Conservation (phyloP, 768 basidiomycete genomes). For the Calocera viscosa region DNA sequence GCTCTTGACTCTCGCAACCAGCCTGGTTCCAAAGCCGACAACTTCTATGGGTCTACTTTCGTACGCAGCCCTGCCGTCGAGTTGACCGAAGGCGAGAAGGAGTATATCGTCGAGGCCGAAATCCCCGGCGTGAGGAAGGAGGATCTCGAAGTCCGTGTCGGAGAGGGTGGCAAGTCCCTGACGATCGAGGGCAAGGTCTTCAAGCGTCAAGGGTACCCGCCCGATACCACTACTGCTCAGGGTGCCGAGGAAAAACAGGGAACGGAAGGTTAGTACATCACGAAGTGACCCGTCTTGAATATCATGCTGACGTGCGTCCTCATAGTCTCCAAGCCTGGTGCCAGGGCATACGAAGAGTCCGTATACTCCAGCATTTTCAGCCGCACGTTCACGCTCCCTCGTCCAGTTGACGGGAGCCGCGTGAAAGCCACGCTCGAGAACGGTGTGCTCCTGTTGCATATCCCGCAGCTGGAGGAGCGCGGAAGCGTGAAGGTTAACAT, state of each 20-base stretch:
- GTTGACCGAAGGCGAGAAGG: slow-evolving; percentile 49
- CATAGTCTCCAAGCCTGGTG: slow-evolving; percentile 8
- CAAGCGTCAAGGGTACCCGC: slow-evolving; percentile 22
- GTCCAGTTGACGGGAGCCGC: slow-evolving; percentile 42
- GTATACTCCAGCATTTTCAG: slow-evolving; percentile 34
- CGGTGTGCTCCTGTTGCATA: slow-evolving; percentile 52
- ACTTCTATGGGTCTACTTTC: not conserved
- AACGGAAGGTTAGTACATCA: slow-evolving; percentile 18
- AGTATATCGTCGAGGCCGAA: slow-evolving; percentile 62
- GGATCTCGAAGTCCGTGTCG: slow-evolving; percentile 55
- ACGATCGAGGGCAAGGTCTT: slow-evolving; percentile 56
- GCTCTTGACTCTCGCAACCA: slow-evolving; percentile 2
- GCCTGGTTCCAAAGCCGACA: not conserved
- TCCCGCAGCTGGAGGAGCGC: slow-evolving; percentile 52
- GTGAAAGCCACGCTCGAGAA: slow-evolving; percentile 54
- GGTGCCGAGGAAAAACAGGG: slow-evolving; percentile 19
- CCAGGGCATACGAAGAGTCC: slow-evolving; percentile 33
- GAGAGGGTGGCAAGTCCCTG: slow-evolving; percentile 54
- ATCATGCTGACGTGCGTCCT: too few species aligned
- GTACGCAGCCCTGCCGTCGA: slow-evolving; percentile 45
- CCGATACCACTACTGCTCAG: slow-evolving; percentile 13
- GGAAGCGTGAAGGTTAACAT: slow-evolving; percentile 40
- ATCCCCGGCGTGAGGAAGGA: slow-evolving; percentile 69
- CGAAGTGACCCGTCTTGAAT: too few species aligned
- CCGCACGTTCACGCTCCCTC: slow-evolving; percentile 61